Conservation (phyloP, 2,329 filamentous ascomycete genomes). For the Pyrenophora tritici-repentis region DNA sequence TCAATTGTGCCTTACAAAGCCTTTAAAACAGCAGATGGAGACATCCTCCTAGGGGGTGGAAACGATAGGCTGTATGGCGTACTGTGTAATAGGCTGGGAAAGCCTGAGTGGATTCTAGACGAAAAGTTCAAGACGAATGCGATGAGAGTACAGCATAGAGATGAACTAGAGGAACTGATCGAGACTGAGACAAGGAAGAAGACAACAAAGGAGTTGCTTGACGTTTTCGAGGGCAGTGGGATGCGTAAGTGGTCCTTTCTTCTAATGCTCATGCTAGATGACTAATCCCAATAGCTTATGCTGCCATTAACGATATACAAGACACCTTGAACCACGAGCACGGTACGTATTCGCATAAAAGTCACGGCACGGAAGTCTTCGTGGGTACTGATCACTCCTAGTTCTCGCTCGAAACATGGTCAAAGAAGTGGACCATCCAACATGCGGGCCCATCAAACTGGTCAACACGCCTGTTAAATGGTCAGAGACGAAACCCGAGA, state of each 20-base stretch:
- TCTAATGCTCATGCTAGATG: neutral
- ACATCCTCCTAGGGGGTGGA: slow-evolving; percentile 67
- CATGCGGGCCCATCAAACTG: slow-evolving; percentile 83
- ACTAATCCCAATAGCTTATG: slow-evolving; percentile 62
- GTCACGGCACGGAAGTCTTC: neutral
- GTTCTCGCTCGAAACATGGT: slow-evolving; percentile 84
- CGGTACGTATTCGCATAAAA: slow-evolving; percentile 56
- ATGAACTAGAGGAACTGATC: slow-evolving; percentile 76
- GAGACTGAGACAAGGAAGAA: slow-evolving; percentile 74
- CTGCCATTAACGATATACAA: slow-evolving; percentile 92
- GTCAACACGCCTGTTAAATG: slow-evolving; percentile 96
- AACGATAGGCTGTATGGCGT: slow-evolving; percentile 67
- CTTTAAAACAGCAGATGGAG: slow-evolving; percentile 68
- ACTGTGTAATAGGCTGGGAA: slow-evolving; percentile 61
- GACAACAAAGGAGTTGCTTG: slow-evolving; percentile 87
- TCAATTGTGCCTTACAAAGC: slow-evolving; percentile 95
- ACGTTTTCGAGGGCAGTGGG: slow-evolving; percentile 83
- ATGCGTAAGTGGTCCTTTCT: slow-evolving; percentile 61
- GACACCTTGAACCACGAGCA: slow-evolving; percentile 82
- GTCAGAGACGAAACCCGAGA: slow-evolving; percentile 76
- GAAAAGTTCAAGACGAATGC: slow-evolving; percentile 63
- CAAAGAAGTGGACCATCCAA: slow-evolving; percentile 78
- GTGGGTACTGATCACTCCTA: slow-evolving; percentile 34
- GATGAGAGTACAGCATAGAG: slow-evolving; percentile 69
- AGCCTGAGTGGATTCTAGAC: slow-evolving; percentile 63